Evolutionary conservation across 306 rosid genomes (phyloP), one percentile per base, ranked within the genome.

Genomic region (Canavalia gladiata): DNA sequence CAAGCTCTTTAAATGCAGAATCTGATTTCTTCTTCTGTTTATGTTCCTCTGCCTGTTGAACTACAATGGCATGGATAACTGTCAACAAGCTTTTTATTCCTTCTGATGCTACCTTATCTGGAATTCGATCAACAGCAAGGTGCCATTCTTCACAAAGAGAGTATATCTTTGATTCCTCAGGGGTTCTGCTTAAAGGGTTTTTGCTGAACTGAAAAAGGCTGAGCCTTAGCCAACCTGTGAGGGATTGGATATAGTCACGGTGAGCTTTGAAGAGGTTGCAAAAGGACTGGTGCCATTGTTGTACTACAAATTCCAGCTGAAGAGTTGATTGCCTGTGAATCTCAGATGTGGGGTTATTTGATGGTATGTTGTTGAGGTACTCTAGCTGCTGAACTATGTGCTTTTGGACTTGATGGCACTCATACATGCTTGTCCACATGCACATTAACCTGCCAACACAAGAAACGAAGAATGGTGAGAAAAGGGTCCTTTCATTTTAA

Each of bases 401-500:
- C 78, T 86, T 92, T 78, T 95, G 99, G 8, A 95, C 99, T 85
- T 95, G 99, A 83, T 95, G 99, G 82, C 94, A 90, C 82, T 93
- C 97, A 12, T 95, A 95, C 99, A 95, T 95, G 88, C 90, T 87
- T 87, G 98, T 89, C 99, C 99, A 95, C 98, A 93, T 95, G 87
- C 98, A 87, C 97, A 89, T 93, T 87, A 95, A 87, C 71, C 99
- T 95, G 90, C 68, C 82, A 74, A 52, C 33, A 50, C 43, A 72
- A 34, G 29, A 71, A 63, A 56, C 72, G 39, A 35, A 8, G 11
- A 66, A 76, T n/a, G 37, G 58, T 46, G 37, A 80, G 57, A 7
- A 35, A 18, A 72, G 80, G 71, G 59, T 28, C n/a, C 6, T 28
- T 75, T 2, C 64, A 78, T 18, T 65, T 67, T 56, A 28, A 81